These are phyloP conservation scores for Austroboletus rostrupii DNA, from an alignment of 1,284 basidiomycete genomes.

Conservation along the genomic window DNA sequence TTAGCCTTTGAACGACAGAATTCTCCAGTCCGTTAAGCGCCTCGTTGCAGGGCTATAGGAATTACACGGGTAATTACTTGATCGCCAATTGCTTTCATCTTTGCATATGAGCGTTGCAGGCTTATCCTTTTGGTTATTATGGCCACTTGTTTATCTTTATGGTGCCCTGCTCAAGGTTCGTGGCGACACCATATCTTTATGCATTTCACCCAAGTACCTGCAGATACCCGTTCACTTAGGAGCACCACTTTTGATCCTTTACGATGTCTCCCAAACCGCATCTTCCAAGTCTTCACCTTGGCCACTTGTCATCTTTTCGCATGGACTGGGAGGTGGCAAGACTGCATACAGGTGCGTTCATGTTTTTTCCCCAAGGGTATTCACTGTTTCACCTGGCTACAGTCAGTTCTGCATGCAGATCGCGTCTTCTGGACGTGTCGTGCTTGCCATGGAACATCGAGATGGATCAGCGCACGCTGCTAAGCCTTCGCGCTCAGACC, in stretches of 20 bases:
- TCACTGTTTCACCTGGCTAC: conserved; percentile 7
- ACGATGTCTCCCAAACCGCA: not conserved
- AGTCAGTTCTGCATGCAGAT: conserved; percentile 69
- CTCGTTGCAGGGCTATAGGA: conserved; percentile 42
- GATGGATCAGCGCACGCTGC: conserved; percentile 65
- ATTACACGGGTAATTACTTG: conserved; percentile 35
- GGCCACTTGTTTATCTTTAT: conserved; percentile 49
- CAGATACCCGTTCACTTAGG: conserved; percentile 58
- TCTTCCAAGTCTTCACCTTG: conserved; percentile 37
- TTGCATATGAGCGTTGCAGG: conserved; percentile 16
- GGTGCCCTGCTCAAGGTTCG: conserved; percentile 43
- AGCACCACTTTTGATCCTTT: conserved; percentile 49
- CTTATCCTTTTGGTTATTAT: conserved; percentile 42
- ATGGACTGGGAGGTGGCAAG: conserved; percentile 73
- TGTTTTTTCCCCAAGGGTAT: not conserved
- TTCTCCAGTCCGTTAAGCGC: conserved; percentile 38
- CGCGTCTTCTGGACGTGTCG: conserved; percentile 71
- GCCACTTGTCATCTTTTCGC: conserved; percentile 78
- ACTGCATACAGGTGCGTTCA: conserved; percentile 60
- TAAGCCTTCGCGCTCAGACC: conserved; percentile 31
- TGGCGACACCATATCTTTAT: not conserved
- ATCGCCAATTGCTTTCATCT: not conserved
- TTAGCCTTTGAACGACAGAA: not conserved
- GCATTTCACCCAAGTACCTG: not conserved
- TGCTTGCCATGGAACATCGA: conserved; percentile 73